Base-by-base conservation (phyloP, 176 grass and related monocot genomes). In the Oryza officinalis region DNA sequence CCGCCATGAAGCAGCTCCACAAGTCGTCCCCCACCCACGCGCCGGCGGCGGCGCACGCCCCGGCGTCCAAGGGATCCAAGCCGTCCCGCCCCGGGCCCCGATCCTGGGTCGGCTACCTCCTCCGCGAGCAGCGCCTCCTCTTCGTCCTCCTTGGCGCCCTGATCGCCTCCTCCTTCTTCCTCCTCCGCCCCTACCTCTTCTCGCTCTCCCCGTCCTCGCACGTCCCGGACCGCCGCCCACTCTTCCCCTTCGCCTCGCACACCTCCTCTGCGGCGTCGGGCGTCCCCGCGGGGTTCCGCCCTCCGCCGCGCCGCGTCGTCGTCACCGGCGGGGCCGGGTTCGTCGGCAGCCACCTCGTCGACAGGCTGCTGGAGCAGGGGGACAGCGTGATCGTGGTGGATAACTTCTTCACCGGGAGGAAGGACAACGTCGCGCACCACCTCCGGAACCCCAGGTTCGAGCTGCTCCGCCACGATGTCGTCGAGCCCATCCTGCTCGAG, bases 131-230 rank as follows among this genome's bases (percentile, higher is more conserved):
- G 84, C 91, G 97, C 67, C 92, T 96, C 50, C 87, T 99, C 40
- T 99, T 99, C 89, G 90, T 99, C 86, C 78, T 99, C 74, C 84
- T 95, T 49, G 97, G 97, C 63, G 97, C 97, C 52, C 83, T 96
- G 74, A 90, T 99, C 86, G 97, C 97, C 46, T 92, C 97, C n/a
- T 90, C 88, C 49, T 96, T 96, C 83, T 99, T 99, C 91, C 88
- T 99, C 71, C 89, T 99, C 28, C 91, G 91, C 23, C 97, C 97
- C 71, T 96, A 90, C 80, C 66, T 92, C 66, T 90, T 92, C 66
- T 90, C 85, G 15, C 66, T 87, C 6, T 83, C 88, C 9, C 37
- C 60, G 9, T 50, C 87, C 41, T 78, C 83, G 15, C 74, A 72
- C 43, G 35, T 27, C 60, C 12, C 23, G 15, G 73, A 70, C 4